Evolutionary conservation across 345 rosid species (phyloP), one percentile per base, ranked within the genome.

Genomic region (Eucalyptus curtisii): DNA sequence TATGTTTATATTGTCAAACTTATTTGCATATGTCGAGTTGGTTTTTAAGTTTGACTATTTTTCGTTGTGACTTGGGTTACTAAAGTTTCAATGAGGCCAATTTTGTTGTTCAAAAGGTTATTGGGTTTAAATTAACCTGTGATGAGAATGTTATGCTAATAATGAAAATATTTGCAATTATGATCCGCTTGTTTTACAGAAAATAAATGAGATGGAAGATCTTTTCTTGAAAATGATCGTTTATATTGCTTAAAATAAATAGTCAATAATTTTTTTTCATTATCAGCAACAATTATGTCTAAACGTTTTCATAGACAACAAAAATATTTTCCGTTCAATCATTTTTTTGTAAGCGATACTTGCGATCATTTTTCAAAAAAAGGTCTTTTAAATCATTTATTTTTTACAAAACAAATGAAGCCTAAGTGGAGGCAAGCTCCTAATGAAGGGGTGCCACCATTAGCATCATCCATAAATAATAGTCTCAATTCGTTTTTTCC

Each of bases 151-250:
- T 64, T n/a, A 64, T 64, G 71, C 37, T 7, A 13, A 64, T n/a
- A 64, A 30, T 7, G 8, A 64, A 64, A 64, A 13, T 64, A 64
- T 30, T 64, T 64, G 9, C 10, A 64, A 64, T n/a, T 7, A n/a
- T 4, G 37, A 31, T 30, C 17, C 4, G 1, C 31, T 64, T n/a
- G n/a, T 64, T 64, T 14, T 0, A 1, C 3, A 15, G 5, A 64
- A 64, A 64, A 64, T 30, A 8, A 64, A 64, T 13, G 8, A 64
- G 37, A 30, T 64, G 19, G 5, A 14, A 64, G 14, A 64, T 30
- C 7, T 30, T 30, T 30, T 64, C 14, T 0, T 61, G 3, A 30
- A 61, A 61, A 61, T 61, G 10, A 61, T 61, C 9, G 1, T 13
- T 61, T 61, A 12, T 3, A 59, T 27, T 7, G 24, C 57, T 59